Evolutionary conservation across 1,284 basidiomycete genomes (phyloP).

Genomic region (Phenoliferia sp.): DNA sequence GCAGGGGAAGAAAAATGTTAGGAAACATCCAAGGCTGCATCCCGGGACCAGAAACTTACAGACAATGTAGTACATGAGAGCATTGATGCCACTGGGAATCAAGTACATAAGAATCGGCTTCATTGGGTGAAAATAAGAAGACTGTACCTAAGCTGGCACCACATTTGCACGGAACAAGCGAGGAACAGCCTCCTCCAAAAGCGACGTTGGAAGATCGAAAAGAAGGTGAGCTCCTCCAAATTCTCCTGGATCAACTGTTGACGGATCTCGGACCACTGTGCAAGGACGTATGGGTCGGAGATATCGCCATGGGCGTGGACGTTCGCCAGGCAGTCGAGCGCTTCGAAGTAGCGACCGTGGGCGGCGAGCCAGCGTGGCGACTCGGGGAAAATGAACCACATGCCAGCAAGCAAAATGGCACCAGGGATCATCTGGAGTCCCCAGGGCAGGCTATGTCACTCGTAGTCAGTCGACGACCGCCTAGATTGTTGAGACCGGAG

Average conservation of each 20-base stretch:
- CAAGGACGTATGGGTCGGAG: background rate
- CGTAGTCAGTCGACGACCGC: background rate
- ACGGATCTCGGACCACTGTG: background rate
- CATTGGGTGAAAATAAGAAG: no score
- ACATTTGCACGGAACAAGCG: background rate
- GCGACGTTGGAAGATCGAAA: background rate
- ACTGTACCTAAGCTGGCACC: background rate
- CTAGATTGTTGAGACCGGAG: background rate
- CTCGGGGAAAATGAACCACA: background rate
- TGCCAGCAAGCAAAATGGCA: background rate
- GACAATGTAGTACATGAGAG: background rate
- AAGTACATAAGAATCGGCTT: no score
- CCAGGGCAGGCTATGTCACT: background rate
- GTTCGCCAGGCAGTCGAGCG: background rate
- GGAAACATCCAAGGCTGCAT: background rate
- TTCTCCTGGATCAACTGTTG: background rate
- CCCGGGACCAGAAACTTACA: background rate
- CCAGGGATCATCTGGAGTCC: background rate
- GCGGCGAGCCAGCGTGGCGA: background rate
- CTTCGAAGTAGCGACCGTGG: background rate
- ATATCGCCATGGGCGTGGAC: background rate
- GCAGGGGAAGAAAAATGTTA: background rate
- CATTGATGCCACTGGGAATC: background rate
- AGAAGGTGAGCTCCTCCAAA: background rate
- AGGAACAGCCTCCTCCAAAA: background rate